Base-by-base conservation (phyloP, 23 red algal species). In the Gracilaria gracilis region DNA sequence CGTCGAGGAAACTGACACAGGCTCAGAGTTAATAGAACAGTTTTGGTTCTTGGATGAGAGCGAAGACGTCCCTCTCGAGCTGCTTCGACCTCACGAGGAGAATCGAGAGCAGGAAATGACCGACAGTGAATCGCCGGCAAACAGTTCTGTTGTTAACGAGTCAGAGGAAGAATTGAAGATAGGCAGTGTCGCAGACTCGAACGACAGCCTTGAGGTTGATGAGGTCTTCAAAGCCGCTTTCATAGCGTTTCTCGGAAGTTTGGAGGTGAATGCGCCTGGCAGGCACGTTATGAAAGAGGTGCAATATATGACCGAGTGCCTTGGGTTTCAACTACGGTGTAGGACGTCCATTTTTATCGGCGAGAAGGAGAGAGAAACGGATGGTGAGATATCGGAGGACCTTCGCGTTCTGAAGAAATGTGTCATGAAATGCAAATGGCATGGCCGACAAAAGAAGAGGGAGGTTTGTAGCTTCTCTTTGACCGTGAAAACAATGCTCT, bases 321-420 rank as follows among this genome's bases (percentile, higher is more conserved):
- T 67, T 9, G 61, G n/a, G 24, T 67, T 17, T 33, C 8, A 23
- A 15, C 61, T 67, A 29, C 11, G 24, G 24, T 67, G 61, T 23
- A 24, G 61, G 21, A 67, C 61, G 24, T 67, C 61, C 24, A 67
- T 67, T 33, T 67, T 67, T 67, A 33, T 67, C n/a, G 61, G 61
- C 11, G 24, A 12, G 9, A 67, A 67, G 24, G 12, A 9, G 9
- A 67, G 9, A 9, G 61, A 67, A 33, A 8, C 8, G 21, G n/a
- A 25, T 17, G 21, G 13, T 67, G 13, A 8, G 61, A 23, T 24
- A 17, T 9, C 8, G 9, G 13, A 29, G 9, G 21, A 33, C n/a
- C 11, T 8, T 25, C 61, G 61, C 29, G 61, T 67, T 24, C 61
- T 67, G 11, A 12, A 17, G n/a, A 67, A 67, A 67, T 67, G 61